Conservation (phyloP, 2,329 filamentous ascomycete genomes). For the Coniochaeta prunicola region DNA sequence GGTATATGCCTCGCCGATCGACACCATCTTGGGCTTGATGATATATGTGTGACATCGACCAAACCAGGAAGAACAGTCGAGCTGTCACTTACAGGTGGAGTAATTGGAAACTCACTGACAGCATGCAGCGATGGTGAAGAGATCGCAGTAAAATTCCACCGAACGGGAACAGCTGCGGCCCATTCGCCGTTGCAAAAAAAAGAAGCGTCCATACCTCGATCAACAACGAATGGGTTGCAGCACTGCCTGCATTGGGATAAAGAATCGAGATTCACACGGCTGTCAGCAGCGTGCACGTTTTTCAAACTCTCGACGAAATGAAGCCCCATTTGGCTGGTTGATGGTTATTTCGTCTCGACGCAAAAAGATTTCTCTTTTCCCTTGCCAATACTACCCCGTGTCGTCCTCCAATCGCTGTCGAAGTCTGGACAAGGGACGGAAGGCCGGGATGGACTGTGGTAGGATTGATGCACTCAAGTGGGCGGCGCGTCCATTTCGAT, state of each 20-base stretch:
- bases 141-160: neutral
- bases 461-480: neutral
- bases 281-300: neutral
- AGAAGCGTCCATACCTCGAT: neutral
- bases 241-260: too few relatives aligned
- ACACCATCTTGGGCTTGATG: neutral
- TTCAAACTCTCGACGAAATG: neutral
- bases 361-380: neutral
- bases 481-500: neutral
- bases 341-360: neutral
- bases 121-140: neutral
- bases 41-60: neutral
- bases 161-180: neutral
- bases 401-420: neutral
- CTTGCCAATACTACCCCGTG: neutral
- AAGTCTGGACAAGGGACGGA: neutral
- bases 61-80: neutral
- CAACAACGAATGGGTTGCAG: too few relatives aligned
- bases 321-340: too few relatives aligned
- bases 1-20: neutral
- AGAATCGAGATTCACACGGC: neutral
- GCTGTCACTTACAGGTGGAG: neutral
- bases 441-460: neutral
- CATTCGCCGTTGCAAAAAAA: neutral
- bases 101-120: neutral